Evolutionary conservation across 306 rosid genomes (phyloP).

Genomic region (Casuarina cunninghamiana): DNA sequence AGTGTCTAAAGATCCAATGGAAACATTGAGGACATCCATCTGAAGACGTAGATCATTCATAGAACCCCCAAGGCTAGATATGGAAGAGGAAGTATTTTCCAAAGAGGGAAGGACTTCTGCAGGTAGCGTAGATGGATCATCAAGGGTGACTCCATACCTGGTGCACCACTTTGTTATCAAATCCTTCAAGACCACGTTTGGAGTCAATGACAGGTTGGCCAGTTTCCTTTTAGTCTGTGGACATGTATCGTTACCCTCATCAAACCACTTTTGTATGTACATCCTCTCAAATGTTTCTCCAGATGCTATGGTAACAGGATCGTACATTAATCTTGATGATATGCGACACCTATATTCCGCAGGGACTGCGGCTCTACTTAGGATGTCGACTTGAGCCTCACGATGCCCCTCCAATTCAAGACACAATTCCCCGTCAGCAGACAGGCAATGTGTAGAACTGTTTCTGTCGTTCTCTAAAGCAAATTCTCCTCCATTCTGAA

Average conservation of each 20-base stretch:
- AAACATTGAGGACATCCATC: constrained; percentile 61
- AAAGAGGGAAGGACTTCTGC: constrained; percentile 30
- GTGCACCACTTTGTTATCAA: constrained; percentile 72
- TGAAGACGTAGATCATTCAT: constrained; percentile 63
- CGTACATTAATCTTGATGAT: constrained; percentile 77
- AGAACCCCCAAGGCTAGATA: constrained; percentile 67
- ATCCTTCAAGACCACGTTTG: constrained; percentile 62
- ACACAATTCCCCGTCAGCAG: constrained; percentile 30
- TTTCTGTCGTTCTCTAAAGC: constrained; percentile 33
- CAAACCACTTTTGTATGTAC: constrained; percentile 91
- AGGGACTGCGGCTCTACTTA: constrained; percentile 49
- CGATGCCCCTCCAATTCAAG: constrained; percentile 10
- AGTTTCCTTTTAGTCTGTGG: constrained; percentile 63
- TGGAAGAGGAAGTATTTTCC: constrained; percentile 46
- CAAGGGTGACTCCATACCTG: constrained; percentile 47
- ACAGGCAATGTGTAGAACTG: constrained; percentile 26
- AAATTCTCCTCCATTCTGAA: constrained; percentile 29
- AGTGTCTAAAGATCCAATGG: constrained; percentile 65
- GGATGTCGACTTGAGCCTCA: constrained; percentile 32
- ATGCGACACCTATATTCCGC: constrained; percentile 68
- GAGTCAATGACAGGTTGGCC: constrained; percentile 46
- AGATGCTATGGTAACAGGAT: constrained; percentile 86
- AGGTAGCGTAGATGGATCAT: constrained; percentile 50
- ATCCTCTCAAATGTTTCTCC: constrained; percentile 78
- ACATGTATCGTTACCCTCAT: constrained; percentile 67